phyloP scores from a whole-genome alignment of 768 basidiomycete species.

The Trametes villosa region DNA sequence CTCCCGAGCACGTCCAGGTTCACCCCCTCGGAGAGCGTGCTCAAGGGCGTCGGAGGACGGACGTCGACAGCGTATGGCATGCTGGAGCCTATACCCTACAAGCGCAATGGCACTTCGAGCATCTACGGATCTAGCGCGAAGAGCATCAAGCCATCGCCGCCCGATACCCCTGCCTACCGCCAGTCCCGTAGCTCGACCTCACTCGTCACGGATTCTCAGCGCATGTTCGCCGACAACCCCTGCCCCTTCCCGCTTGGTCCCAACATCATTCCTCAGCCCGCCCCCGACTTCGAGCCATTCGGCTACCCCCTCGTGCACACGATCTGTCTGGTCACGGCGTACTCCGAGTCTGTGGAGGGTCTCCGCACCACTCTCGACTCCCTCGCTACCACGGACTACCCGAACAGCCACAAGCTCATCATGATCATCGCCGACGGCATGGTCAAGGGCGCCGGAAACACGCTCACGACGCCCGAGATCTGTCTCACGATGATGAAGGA shows the following conservation, averaged over 20 bases:
- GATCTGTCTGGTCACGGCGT: constrained; percentile 96
- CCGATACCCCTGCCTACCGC: constrained; percentile 71
- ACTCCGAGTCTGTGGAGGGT: constrained; percentile 96
- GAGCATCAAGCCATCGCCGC: constrained; percentile 63
- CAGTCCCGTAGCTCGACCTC: constrained; percentile 86
- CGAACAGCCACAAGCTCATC: constrained; percentile 95
- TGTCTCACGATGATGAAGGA: constrained; percentile 97
- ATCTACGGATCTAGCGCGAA: constrained; percentile 34
- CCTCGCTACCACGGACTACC: constrained; percentile 96
- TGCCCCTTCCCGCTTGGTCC: constrained; percentile 91
- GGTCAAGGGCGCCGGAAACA: constrained; percentile 95
- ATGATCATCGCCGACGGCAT: constrained; percentile 97
- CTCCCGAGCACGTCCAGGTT: constrained; percentile 75
- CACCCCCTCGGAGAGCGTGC: constrained; percentile 69
- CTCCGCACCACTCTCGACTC: constrained; percentile 98
- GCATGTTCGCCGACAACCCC: constrained; percentile 60
- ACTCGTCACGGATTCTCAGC: constrained; percentile 54
- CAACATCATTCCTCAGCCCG: constrained; percentile 91
- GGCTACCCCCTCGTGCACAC: constrained; percentile 93
- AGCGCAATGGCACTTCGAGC: constrained; percentile 50
- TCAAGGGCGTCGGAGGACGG: constrained; percentile 52
- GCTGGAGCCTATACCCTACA: constrained; percentile 64
- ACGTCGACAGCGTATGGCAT: constrained; percentile 69
- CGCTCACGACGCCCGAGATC: constrained; percentile 91
- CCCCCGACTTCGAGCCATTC: constrained; percentile 91